Base-by-base conservation (phyloP, 148 eudicot genomes). In the Beta vulgaris region DNA sequence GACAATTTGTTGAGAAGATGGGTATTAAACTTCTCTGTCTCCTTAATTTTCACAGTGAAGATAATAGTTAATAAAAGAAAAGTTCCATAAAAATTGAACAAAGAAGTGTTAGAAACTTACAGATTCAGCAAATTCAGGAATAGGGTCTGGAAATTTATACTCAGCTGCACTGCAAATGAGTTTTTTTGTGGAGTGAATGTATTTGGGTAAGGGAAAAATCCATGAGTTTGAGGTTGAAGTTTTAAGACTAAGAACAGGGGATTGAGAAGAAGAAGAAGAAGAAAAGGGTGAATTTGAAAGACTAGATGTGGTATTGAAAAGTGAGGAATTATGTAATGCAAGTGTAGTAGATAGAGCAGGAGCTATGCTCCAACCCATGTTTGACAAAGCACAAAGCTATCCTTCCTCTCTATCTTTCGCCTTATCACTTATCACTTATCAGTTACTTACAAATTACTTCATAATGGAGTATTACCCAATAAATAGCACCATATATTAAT, bases 121-220 rank as follows among this genome's bases (percentile, higher is more conserved):
- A 71, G 91, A 59, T 57, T 86, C 86, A 73, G 97, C 97, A 67
- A 94, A 94, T 84, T 94, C 98, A 62, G 98, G 98, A 84, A 94
- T 89, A 11, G 98, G 97, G 89, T 94, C 97, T 2, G 98, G 98
- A 61, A 94, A 94, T 80, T 90, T 81, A 84, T 90, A 94, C 86
- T 90, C 97, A 43, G 91, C 84, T 36, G 96, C 92, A 71, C 80
- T 94, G 77, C 91, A 89, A 84, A 83, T 79, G 44, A 49, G 6
- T 15, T 77, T 78, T 63, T 72, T 79, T 31, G 36, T 12, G 18
- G 19, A 66, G n/a, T 53, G 39, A 48, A 26, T 58, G 55, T 46
- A 16, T 72, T 73, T 42, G n/a, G 34, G 25, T 21, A 76, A 31
- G 39, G 75, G 72, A 42, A 53, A 26, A 64, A 23, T 64, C 25